Base-by-base conservation (phyloP, 345 rosid species). In the Alliaria petiolata region DNA sequence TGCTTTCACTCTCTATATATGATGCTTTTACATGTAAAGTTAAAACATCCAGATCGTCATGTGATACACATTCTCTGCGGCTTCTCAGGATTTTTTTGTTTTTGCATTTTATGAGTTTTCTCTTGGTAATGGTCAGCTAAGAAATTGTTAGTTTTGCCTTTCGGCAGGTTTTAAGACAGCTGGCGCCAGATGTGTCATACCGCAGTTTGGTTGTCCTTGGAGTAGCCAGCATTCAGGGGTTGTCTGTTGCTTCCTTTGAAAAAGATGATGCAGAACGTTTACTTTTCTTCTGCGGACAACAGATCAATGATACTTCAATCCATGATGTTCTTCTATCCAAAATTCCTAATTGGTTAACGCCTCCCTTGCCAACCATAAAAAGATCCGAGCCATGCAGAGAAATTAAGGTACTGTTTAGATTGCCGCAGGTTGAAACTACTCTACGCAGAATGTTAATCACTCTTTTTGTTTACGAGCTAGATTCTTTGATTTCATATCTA, bases 181-280 rank as follows among this genome's bases (percentile, higher is more conserved):
- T 95, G 36, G 98, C 98, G 1, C 98, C 97, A n/a, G 97, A 95
- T 79, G 83, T 78, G 56, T 85, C 92, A 35, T 90, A 92, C 75
- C 98, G 90, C 45, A 85, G 93, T 82, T 83, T 95, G 66, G 99
- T 88, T 69, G 82, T 85, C 82, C 83, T 95, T 65, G 99, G 99
- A 61, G 86, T 95, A 40, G 99, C 93, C 34, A 86, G 99, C 81
- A 85, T 95, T 82, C 98, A 95, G 74, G 99, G 99, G 56, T 72
- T 91, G 68, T 79, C 99, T 20, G 98, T 95, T 75, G 97, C 99
- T 78, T 85, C 99, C 65, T 95, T 95, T 76, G 98, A 92, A 74
- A 90, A 90, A 77, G 98, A 90, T 62, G 99, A 95, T 80, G 89
- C 99, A 2, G 84, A 84, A 40, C 97, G 99, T 69, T 81, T 95